A percentile compares a stretch with the other conserved stretches of the same genome.
Evolutionary conservation across 106 monocot species (phyloP).

Genomic region (Allium fistulosum): DNA sequence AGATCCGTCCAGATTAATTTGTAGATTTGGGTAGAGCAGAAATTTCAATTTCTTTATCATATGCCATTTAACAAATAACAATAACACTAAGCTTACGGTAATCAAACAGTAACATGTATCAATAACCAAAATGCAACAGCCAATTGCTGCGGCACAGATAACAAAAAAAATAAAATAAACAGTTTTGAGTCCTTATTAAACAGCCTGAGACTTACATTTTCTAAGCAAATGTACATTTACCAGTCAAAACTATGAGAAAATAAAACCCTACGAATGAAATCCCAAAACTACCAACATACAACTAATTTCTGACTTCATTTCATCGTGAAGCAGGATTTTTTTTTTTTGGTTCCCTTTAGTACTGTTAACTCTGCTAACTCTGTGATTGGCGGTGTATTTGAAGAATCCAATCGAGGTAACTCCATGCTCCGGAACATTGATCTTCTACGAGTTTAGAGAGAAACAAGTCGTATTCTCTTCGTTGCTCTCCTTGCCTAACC

Average conservation of each 20-base stretch:
- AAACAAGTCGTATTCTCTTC: conserved; percentile 59
- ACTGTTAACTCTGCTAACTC: conserved; percentile 6
- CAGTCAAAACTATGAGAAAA: background rate
- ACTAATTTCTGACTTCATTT: background rate
- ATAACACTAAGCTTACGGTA: too few species aligned
- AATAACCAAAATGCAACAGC: too few species aligned
- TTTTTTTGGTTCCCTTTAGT: too few species aligned
- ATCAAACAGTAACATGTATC: too few species aligned
- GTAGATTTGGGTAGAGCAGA: too few species aligned
- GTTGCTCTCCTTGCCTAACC: conserved; percentile 78
- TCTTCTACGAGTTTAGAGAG: conserved; percentile 72
- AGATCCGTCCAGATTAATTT: too few species aligned
- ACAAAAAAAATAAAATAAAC: too few species aligned
- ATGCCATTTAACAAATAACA: too few species aligned
- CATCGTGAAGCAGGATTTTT: background rate
- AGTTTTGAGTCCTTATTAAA: too few species aligned
- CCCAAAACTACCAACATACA: background rate
- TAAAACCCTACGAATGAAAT: background rate
- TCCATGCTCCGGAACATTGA: conserved; percentile 37
- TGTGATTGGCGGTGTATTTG: conserved; percentile 68
- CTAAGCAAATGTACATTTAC: background rate
- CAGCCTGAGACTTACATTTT: too few species aligned
- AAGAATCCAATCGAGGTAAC: conserved; percentile 75
- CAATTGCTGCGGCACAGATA: too few species aligned
- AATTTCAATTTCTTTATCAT: too few species aligned